Conservation (phyloP, 345 rosid species). For the Salix caprea region DNA sequence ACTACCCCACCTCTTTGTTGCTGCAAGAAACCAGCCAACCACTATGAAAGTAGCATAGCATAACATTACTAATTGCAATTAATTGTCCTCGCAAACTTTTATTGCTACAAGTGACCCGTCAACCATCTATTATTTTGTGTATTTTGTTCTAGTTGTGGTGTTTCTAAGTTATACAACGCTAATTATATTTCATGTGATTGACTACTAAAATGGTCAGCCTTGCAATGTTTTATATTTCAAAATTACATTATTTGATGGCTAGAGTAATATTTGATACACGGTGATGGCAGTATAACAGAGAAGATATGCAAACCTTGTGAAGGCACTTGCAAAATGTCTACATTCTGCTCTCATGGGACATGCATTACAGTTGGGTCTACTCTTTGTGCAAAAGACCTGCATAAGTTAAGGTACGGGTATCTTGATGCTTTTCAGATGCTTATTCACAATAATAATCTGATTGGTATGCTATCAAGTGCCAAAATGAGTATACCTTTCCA, state of each 20-base stretch:
- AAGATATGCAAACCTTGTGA: constrained; percentile 64
- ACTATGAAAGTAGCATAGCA: neutral
- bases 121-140: neutral
- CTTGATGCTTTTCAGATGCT: constrained; percentile 5
- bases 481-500: constrained; percentile 65
- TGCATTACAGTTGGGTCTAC: constrained; percentile 89
- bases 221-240: neutral
- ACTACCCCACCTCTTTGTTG: neutral
- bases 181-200: neutral
- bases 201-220: neutral
- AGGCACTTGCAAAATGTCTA: constrained; percentile 98
- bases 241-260: neutral
- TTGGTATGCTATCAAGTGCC: constrained; percentile 1
- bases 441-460: neutral
- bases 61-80: neutral
- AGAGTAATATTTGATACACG: neutral
- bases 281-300: neutral
- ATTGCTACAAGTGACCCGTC: neutral
- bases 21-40: neutral
- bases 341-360: constrained; percentile 97
- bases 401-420: constrained; percentile 21
- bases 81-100: neutral
- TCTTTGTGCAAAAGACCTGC: constrained; percentile 97
- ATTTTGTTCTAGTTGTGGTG: neutral
- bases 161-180: neutral